Evolutionary conservation across 345 rosid species (phyloP), one percentile per base, ranked within the genome.

Genomic region (Ceriops zippeliana): DNA sequence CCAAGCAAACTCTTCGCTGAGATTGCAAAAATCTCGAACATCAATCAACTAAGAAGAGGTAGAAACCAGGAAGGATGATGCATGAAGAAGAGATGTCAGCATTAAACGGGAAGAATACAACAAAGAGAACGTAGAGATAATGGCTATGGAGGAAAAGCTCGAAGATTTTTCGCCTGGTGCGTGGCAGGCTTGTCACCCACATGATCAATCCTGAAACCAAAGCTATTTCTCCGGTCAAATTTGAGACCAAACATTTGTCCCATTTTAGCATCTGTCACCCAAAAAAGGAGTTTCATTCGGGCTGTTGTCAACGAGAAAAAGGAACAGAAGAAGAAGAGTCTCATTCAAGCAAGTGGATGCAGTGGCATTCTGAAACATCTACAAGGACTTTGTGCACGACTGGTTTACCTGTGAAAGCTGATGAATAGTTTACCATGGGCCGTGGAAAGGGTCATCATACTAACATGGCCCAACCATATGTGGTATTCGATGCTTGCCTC

Each of bases 401-500:
- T 27, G 24, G 19, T 17, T 66, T 61, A 66, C 79, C 75, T 76
- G 59, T 5, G 42, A 66, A 4, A 76, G 47, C 58, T 76, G 72
- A 31, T 61, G 58, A 5, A 24, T 24, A 24, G 26, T 0, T 24
- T 24, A 15, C 80, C 80, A 34, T 76, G 80, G 20, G 66, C 59
- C 7, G 76, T 76, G 75, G 71, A 71, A 61, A 71, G 54, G 16
- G 47, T 52, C 64, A 67, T 46, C 26, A 24, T 24, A 20, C 71
- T 64, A 20, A 10, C 24, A 52, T 76, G 75, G 0, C 75, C 79
- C 37, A 76, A 63, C 79, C 79, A 76, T 31, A 71, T 67, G 16
- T 76, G 79, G 69, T 77, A 73, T 70, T 73, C 69, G 63, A 73
- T 73, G 71, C 74, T 73, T 52, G 70, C 70, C 63, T 77, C 77